These are phyloP conservation scores for Saussurea involucrata DNA, from an alignment of 129 eudicot species.

Conservation along the genomic window DNA sequence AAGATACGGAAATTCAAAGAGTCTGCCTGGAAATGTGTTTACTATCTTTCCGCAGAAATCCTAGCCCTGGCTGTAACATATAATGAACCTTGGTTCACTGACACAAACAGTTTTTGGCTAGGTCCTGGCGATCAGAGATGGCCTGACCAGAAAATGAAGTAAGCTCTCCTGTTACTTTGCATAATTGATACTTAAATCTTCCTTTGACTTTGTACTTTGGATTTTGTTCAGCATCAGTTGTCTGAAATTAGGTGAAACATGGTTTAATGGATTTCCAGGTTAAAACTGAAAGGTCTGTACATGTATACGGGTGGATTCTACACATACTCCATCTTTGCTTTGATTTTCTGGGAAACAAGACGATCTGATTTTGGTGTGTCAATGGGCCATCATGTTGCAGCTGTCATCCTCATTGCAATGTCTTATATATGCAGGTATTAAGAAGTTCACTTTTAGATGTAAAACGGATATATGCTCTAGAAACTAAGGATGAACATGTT, in stretches of 20 bases:
- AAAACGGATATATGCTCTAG: background rate
- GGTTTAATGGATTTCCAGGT: slow-evolving; percentile 41
- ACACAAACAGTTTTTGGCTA: slow-evolving; percentile 71
- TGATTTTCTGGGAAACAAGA: slow-evolving; percentile 94
- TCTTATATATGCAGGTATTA: slow-evolving; percentile 74
- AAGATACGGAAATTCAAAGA: slow-evolving; percentile 83
- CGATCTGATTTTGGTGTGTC: slow-evolving; percentile 96
- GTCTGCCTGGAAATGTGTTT: slow-evolving; percentile 93
- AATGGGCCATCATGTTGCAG: slow-evolving; percentile 96
- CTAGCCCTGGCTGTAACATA: slow-evolving; percentile 73
- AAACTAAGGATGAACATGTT: background rate
- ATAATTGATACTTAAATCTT: background rate
- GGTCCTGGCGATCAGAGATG: slow-evolving; percentile 89
- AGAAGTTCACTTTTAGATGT: background rate
- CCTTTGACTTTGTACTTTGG: background rate
- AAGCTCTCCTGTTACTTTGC: slow-evolving; percentile 15
- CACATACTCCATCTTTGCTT: slow-evolving; percentile 86
- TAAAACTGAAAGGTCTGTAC: slow-evolving; percentile 78
- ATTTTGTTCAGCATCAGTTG: background rate
- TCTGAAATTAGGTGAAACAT: slow-evolving; percentile 4
- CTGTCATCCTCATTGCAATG: slow-evolving; percentile 66
- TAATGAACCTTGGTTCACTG: slow-evolving; percentile 88
- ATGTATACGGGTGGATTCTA: slow-evolving; percentile 91
- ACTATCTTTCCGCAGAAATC: slow-evolving; percentile 81
- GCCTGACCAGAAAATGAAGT: slow-evolving; percentile 86